phyloP scores from a whole-genome alignment of 2,329 filamentous ascomycete species.

The Neofusicoccum laricinum region DNA sequence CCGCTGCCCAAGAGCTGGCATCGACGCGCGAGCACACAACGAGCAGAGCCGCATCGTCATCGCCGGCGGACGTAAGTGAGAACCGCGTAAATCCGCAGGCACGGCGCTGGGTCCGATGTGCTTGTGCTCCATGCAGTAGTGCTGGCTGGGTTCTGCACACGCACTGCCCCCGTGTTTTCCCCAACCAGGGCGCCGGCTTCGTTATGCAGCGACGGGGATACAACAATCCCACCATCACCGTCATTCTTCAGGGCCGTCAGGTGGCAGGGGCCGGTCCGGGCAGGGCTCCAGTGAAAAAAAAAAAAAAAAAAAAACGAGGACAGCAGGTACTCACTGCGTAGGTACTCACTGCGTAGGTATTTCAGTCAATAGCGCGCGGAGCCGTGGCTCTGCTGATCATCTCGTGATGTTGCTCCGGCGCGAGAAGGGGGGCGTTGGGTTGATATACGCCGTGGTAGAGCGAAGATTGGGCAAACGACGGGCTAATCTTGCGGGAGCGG shows the following conservation, averaged over 20 bases:
- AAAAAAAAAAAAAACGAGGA: no score
- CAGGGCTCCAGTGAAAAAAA: not conserved
- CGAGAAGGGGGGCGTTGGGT: not conserved
- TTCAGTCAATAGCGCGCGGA: not conserved
- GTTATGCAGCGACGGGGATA: no score
- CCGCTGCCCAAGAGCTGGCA: not conserved
- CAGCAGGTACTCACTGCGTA: no score
- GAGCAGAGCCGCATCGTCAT: not conserved
- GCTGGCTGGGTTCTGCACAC: not conserved
- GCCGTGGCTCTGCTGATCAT: constrained; percentile 2
- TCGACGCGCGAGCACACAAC: not conserved
- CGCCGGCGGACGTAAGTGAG: not conserved
- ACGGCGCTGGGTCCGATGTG: constrained; percentile 5
- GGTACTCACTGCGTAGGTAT: no score
- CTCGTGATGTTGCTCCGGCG: not conserved
- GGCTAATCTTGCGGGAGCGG: constrained; percentile 14
- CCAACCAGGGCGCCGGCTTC: not conserved
- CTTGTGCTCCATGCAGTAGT: not conserved
- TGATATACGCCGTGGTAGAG: no score
- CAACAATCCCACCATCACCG: not conserved
- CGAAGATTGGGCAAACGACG: not conserved
- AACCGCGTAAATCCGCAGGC: constrained; percentile 4
- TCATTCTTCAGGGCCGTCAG: not conserved
- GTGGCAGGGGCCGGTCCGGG: not conserved
- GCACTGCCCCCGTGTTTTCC: not conserved